Base-by-base conservation (phyloP, 768 basidiomycete species). In the Calocybe gangraenosa region DNA sequence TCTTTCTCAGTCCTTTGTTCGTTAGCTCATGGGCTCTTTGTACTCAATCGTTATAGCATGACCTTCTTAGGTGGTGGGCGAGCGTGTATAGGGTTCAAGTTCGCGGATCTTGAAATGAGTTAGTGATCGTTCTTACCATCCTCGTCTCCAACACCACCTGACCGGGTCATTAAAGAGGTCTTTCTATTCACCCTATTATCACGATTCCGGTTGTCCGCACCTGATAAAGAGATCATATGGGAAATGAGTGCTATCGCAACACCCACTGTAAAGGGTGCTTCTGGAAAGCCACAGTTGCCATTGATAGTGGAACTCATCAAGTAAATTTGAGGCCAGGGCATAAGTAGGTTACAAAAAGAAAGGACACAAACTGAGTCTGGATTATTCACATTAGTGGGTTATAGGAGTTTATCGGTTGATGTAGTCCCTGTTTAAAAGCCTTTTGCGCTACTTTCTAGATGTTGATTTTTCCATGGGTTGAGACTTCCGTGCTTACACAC, bases 21-120 rank as follows among this genome's bases (percentile, higher is more conserved):
- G 14, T 14, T 5, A 35, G 17, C 35, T 13, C 8, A 28, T 11
- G 15, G 19, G 30, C 9, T 43, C 15, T 14, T 10, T 41, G 14
- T 47, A 21, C 7, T 20, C 19, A 6, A 21, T 44, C 11, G 2
- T 9, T 10, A 13, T 32, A 67, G 66, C 37, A 58, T 67, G 63
- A 67, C 67, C 1, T 69, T 66, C 49, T 41, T 63, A 11, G 65
- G 59, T 18, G 68, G 68, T 17, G 53, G 58, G 2, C 53, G 68
- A 15, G 51, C 67, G 9, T 68, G 67, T 58, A 67, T 70, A 11
- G 66, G 67, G 3, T 67, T 68, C 58, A 68, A 70, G 48, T 70
- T 71, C 49, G 58, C 69, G 4, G 62, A 70, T 47, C 50, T 68
- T 31, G 68, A 69, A 47, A 68, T 67, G 54, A 69, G 68, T 69